Evolutionary conservation across 306 rosid species (phyloP).

Genomic region (Vachellia collinsii): DNA sequence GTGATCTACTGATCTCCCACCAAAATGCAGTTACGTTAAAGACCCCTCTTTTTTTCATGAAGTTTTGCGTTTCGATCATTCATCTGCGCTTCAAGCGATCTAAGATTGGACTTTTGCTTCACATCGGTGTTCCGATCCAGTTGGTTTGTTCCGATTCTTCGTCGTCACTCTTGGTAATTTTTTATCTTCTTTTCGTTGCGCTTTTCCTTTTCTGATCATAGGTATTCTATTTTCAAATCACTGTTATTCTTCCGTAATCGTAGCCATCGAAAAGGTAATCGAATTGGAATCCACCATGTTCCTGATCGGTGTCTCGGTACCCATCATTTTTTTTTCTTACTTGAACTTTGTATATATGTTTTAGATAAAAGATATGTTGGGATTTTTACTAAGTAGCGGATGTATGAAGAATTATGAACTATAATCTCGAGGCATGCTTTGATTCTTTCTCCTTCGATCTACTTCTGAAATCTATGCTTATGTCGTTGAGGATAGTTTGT

Average conservation of each 20-base stretch:
- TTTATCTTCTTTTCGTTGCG: background rate
- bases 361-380: background rate
- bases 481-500: background rate
- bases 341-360: background rate
- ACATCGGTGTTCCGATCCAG: constrained; percentile 27
- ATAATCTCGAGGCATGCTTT: constrained; percentile 1
- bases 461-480: background rate
- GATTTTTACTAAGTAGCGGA: constrained; percentile 1
- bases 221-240: background rate
- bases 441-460: constrained; percentile 23
- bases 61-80: too few relatives aligned
- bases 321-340: background rate
- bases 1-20: too few relatives aligned
- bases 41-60: too few relatives aligned
- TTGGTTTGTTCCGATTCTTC: constrained; percentile 46
- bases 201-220: background rate
- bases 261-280: background rate
- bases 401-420: background rate
- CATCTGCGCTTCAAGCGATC: too few relatives aligned
- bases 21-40: too few relatives aligned
- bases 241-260: background rate
- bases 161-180: background rate
- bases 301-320: background rate
- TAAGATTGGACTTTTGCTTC: constrained; percentile 36
- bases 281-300: background rate